Conservation (phyloP, 345 rosid genomes). For the Geranium rotundifolium region DNA sequence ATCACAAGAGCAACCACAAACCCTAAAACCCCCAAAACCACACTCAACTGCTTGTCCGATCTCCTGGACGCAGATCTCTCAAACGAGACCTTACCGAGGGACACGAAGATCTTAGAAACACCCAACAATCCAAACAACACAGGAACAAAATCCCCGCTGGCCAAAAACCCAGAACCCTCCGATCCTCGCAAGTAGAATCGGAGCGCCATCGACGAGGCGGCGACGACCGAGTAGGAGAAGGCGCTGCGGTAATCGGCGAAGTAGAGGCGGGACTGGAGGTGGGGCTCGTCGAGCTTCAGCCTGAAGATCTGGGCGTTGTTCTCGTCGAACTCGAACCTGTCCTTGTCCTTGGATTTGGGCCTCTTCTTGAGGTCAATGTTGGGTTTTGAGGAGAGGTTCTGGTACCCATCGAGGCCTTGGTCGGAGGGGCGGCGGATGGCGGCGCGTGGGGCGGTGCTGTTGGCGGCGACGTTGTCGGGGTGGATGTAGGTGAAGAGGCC, state of each 20-base stretch:
- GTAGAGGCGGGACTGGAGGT: conserved; percentile 59
- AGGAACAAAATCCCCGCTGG: conserved; percentile 49
- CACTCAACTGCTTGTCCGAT: conserved; percentile 60
- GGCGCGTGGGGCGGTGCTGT: conserved; percentile 37
- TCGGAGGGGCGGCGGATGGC: conserved; percentile 58
- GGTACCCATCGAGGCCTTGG: conserved; percentile 20
- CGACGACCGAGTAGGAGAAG: conserved; percentile 33
- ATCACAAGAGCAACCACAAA: conserved; percentile 43
- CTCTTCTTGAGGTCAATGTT: conserved; percentile 34
- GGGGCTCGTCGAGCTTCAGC: conserved; percentile 68
- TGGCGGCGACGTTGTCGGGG: conserved; percentile 56
- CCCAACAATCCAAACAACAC: conserved; percentile 35
- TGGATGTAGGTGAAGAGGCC: conserved; percentile 81
- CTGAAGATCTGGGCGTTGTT: conserved; percentile 89
- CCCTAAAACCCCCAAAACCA: conserved; percentile 44
- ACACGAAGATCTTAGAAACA: conserved; percentile 33
- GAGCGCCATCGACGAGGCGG: conserved; percentile 41
- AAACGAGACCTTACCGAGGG: conserved; percentile 42
- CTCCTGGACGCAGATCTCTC: conserved; percentile 85
- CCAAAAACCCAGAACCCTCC: conserved; percentile 30
- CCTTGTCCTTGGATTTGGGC: conserved; percentile 59
- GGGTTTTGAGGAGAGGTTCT: conserved; percentile 24
- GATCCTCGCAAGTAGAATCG: conserved; percentile 23
- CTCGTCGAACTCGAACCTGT: conserved; percentile 75
- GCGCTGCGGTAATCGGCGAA: conserved; percentile 43